Evolutionary conservation across 441 rosid species (phyloP), one percentile per base, ranked within the genome.

Genomic region (Flueggea neowawraea): DNA sequence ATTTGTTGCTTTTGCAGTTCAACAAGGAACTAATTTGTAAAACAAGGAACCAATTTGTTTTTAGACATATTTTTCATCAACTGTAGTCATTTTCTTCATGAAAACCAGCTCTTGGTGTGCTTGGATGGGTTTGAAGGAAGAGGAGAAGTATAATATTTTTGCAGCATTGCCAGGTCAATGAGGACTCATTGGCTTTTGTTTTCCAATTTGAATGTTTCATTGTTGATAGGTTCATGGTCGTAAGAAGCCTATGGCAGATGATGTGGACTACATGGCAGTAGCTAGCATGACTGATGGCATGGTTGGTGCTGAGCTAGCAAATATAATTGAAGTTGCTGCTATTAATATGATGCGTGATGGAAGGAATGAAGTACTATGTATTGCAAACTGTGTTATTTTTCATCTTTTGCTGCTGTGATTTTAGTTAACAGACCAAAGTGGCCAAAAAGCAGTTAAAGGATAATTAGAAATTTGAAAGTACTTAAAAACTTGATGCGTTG

Each of bases 221-320:
- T 47, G 17, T 52, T 47, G 48, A 48, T 64, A 90, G 97, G 98
- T 93, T 71, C 98, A 93, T 84, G 97, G 96, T 72, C 88, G 94
- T 45, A 90, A 85, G 75, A 93, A 93, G 77, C 92, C 98, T 16
- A 90, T 93, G 94, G 96, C 96, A 57, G 89, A 86, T 61, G 96
- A 93, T 90, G 84, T 93, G 66, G 98, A 90, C 82, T 88, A 86
- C 65, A 68, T 79, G 89, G 96, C 97, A 67, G 94, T 93, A 71
- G 96, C 97, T 67, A 79, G 94, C 67, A 82, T 88, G 85, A 88
- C 96, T 22, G 96, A 90, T 69, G 97, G 97, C 67, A 93, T 93
- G 98, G 98, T 93, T 78, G 98, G 98, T 74, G 98, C 98, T 10
- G 98, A 93, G 84, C 85, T 93, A 66, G 97, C 98, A 48, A 93